Base-by-base conservation (phyloP, 179 eudicot genomes). In the Silene noctiflora region DNA sequence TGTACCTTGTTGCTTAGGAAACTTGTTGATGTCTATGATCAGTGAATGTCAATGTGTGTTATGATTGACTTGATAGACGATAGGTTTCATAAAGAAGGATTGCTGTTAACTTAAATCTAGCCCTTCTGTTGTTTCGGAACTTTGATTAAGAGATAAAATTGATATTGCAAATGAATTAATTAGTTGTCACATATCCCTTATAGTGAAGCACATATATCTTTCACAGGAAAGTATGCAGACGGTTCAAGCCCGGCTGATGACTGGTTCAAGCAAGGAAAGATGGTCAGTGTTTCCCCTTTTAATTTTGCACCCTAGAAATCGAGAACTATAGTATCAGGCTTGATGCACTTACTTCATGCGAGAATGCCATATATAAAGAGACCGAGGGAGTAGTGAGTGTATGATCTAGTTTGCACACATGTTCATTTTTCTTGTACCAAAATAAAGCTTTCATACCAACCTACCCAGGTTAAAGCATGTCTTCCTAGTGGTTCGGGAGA, bases 211-310 rank as follows among this genome's bases (percentile, higher is more conserved):
- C 22, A 62, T 42, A 8, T 56, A 64, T 20, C 67, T 72, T 66
- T 81, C 76, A 77, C 88, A 94, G 98, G 98, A 55, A 94, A 94
- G 84, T 91, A 94, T 75, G 81, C 97, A 13, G 91, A 92, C 83
- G 98, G 88, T 67, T 79, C 88, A 20, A 89, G 87, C 70, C 96
- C 97, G 0, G 97, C 98, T 58, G 97, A 94, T 85, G 98, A 92
- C 66, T 94, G 97, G 98, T 87, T 87, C 89, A 88, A 90, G 84
- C 87, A 88, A 85, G 99, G 99, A 64, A 91, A 88, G 83, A 81
- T 89, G 85, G 98, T 94, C 78, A 74, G 90, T 48, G 35, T 58
- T 65, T 12, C 64, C 58, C 33, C 31, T 17, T 11, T 10, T 10
- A 22, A 48, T 48, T 51, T 51, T 20, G 19, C 9, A 35, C 42